Percentiles rank a stretch among this genome's conserved stretches.
Evolutionary conservation across 257 asterid genomes (phyloP).

Genomic region (Solanum arcanum): DNA sequence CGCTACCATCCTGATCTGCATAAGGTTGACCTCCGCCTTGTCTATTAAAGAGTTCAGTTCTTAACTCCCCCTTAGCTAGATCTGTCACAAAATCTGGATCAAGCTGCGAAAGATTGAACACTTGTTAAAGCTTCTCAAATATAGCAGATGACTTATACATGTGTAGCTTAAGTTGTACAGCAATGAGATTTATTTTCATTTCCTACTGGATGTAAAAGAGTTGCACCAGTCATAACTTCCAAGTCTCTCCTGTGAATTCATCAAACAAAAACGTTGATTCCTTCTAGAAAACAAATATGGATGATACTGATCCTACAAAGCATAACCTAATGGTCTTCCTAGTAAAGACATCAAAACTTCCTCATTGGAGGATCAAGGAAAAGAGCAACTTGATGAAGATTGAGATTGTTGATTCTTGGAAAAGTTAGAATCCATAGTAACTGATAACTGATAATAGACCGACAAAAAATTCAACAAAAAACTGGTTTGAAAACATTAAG

Average conservation of each 20-base stretch:
- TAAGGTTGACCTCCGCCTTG: conserved; percentile 11
- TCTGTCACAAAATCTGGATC: conserved; percentile 38
- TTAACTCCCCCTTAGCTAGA: conserved; percentile 36
- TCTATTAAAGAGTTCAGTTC: conserved; percentile 26
- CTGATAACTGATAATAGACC: background rate
- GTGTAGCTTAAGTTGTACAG: background rate
- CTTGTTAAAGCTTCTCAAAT: background rate
- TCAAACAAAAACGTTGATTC: background rate
- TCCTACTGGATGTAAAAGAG: background rate
- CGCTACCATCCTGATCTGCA: conserved; percentile 37
- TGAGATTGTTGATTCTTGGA: background rate
- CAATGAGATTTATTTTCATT: background rate
- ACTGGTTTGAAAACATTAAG: background rate
- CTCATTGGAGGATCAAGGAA: background rate
- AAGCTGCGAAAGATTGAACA: conserved; percentile 33
- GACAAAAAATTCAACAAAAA: background rate
- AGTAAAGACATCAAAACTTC: background rate
- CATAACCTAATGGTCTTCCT: background rate
- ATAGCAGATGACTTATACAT: background rate
- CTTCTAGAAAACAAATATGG: background rate
- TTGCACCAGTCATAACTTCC: background rate
- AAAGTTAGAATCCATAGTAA: background rate
- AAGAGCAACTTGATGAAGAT: background rate
- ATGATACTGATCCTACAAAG: background rate
- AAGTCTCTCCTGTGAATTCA: background rate